phyloP scores from a whole-genome alignment of 805 yeast genomes.

The Saturnispora dispora region DNA sequence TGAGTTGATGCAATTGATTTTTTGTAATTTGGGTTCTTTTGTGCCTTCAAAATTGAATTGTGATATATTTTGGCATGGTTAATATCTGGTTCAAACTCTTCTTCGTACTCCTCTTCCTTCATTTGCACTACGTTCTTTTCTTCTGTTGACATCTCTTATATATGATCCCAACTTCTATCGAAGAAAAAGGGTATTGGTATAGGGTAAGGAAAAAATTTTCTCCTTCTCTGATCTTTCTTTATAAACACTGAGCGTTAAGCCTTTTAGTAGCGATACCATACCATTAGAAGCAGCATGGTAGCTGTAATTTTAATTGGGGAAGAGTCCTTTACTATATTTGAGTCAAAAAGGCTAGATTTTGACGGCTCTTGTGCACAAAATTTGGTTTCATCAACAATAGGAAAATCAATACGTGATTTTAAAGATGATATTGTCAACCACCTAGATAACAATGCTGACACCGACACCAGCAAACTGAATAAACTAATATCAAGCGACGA shows the following conservation, averaged over 20 bases:
- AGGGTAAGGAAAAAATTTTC: background rate
- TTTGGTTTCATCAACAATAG: background rate
- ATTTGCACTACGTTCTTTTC: background rate
- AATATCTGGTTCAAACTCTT: background rate
- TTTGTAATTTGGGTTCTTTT: background rate
- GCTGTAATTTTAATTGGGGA: background rate
- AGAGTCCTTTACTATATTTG: background rate
- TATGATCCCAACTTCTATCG: too few species aligned
- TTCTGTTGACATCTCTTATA: background rate
- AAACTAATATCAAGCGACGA: background rate
- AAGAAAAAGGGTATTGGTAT: background rate
- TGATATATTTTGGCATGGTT: conserved; percentile 3
- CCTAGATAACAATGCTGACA: background rate
- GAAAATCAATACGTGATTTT: background rate
- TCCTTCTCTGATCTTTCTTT: background rate
- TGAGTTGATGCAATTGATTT: background rate
- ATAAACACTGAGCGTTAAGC: background rate
- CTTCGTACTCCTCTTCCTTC: background rate
- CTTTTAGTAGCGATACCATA: background rate
- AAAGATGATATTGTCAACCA: background rate
- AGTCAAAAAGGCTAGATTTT: background rate
- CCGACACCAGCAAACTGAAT: background rate
- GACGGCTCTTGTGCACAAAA: background rate
- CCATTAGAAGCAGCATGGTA: background rate
- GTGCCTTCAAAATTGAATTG: background rate